Evolutionary conservation across 2,329 filamentous ascomycete genomes (phyloP).

Genomic region (Aspergillus transmontanensis): DNA sequence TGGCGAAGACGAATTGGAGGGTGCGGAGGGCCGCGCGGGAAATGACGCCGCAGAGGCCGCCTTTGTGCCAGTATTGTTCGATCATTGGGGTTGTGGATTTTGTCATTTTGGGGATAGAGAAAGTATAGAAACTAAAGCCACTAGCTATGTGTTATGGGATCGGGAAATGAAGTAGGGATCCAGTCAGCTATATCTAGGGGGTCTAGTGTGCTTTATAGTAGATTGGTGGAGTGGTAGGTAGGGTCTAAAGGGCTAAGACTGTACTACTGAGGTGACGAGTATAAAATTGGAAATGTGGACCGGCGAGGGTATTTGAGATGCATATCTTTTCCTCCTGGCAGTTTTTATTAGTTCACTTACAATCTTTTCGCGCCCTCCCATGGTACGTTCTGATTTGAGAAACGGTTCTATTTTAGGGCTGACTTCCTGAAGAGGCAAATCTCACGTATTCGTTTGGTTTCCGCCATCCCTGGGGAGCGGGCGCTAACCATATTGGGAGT

Average conservation of each 20-base stretch:
- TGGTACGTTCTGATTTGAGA: neutral
- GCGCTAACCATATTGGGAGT: neutral
- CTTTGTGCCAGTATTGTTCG: constrained; percentile 19
- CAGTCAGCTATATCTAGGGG: neutral
- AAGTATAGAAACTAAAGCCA: neutral
- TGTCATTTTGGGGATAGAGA: neutral
- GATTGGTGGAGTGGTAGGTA: neutral
- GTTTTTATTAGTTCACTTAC: neutral
- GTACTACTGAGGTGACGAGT: neutral
- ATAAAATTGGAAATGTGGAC: neutral
- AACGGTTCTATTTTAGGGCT: neutral
- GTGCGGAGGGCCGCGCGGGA: constrained; percentile 15
- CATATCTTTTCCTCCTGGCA: neutral
- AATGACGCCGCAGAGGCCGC: constrained; percentile 10
- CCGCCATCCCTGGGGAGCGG: neutral
- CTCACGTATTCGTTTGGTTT: neutral
- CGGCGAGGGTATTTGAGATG: neutral
- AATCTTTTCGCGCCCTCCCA: neutral
- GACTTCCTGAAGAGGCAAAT: neutral
- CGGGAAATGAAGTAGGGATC: neutral
- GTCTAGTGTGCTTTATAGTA: neutral
- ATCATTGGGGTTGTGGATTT: neutral
- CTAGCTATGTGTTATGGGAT: neutral
- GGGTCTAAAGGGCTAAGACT: neutral
- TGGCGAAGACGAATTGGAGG: constrained; percentile 21